These are phyloP conservation scores for Daldinia caldariorum DNA, from an alignment of 495 filamentous ascomycete species.

Conservation along the genomic window DNA sequence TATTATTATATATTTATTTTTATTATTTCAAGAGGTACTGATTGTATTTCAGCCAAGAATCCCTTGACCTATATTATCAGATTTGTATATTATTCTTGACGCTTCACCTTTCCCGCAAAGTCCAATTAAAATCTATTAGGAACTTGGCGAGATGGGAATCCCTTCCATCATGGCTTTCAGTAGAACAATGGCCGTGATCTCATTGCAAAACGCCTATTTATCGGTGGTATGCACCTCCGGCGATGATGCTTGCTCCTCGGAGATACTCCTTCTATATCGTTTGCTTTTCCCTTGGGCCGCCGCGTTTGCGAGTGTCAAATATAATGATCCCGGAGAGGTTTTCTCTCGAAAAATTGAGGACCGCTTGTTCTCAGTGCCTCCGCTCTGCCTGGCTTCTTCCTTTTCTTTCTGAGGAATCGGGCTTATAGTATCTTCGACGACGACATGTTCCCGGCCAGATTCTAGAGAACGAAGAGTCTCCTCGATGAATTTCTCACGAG, in stretches of 20 bases:
- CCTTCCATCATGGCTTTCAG: not conserved
- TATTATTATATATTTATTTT: too few species aligned
- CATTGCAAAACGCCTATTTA: not conserved
- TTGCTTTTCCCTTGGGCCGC: constrained; percentile 24
- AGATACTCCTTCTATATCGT: constrained; percentile 21
- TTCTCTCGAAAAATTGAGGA: constrained; percentile 36
- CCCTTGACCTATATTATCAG: too few species aligned
- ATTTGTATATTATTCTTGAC: too few species aligned
- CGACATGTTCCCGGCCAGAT: constrained; percentile 16
- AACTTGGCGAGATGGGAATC: not conserved
- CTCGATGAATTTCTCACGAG: constrained; percentile 2
- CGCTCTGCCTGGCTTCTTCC: constrained; percentile 2
- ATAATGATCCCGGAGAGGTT: constrained; percentile 32
- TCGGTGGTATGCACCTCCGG: not conserved
- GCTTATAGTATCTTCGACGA: not conserved
- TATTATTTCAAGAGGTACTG: too few species aligned
- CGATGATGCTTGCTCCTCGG: constrained; percentile 25
- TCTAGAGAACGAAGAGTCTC: constrained; percentile 16
- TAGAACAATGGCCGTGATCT: not conserved
- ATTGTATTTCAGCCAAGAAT: too few species aligned
- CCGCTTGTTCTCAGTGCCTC: constrained; percentile 14
- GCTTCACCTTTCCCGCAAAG: too few species aligned
- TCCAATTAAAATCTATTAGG: too few species aligned
- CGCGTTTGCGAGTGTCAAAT: constrained; percentile 30
- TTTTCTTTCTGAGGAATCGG: not conserved